phyloP scores from a whole-genome alignment of 495 filamentous ascomycete genomes.

The Symbiotaphrina buchneri region DNA sequence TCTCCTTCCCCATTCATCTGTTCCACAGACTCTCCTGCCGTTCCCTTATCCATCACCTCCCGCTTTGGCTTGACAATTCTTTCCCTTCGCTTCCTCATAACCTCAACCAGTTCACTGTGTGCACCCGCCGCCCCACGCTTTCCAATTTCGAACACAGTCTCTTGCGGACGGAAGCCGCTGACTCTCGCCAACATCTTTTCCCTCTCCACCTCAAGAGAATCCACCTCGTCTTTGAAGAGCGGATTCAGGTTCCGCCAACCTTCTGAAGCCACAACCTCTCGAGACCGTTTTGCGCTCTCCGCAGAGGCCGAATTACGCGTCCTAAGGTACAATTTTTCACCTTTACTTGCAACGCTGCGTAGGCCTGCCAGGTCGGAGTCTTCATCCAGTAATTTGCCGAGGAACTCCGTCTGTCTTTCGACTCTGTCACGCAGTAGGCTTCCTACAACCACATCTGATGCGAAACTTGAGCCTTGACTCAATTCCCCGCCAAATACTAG shows the following conservation, averaged over 20 bases:
- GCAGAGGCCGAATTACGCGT: conserved; percentile 73
- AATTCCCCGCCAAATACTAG: conserved; percentile 40
- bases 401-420: conserved; percentile 53
- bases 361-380: conserved; percentile 49
- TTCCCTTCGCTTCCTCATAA: conserved; percentile 47
- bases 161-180: conserved; percentile 64
- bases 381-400: conserved; percentile 51
- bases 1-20: conserved; percentile 12
- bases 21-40: conserved; percentile 7
- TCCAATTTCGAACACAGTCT: conserved; percentile 88
- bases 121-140: conserved; percentile 37
- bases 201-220: conserved; percentile 40
- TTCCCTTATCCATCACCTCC: conserved; percentile 12
- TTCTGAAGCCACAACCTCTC: conserved; percentile 43
- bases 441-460: conserved; percentile 63
- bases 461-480: conserved; percentile 36
- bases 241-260: conserved; percentile 49
- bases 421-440: conserved; percentile 42
- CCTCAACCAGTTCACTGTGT: conserved; percentile 54
- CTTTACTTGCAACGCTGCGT: conserved; percentile 53
- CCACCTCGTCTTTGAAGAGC: conserved; percentile 47
- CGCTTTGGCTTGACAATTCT: conserved; percentile 30
- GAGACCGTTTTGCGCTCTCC: conserved; percentile 69
- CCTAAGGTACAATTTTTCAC: conserved; percentile 76
- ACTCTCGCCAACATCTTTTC: conserved; percentile 71